Conservation (phyloP, 2,329 filamentous ascomycete species). For the Monosporascus ibericus region DNA sequence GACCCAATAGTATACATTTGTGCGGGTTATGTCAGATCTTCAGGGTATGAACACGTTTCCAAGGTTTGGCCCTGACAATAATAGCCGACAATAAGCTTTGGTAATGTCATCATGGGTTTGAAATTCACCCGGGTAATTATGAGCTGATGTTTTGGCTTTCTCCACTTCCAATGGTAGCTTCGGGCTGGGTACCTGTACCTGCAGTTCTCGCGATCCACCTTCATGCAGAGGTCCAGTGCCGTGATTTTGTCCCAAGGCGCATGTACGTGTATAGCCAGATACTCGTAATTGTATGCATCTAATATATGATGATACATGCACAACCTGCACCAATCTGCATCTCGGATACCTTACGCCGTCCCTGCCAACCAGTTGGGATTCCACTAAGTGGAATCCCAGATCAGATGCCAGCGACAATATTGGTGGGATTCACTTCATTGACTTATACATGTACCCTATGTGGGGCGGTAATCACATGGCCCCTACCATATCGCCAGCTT, state of each 20-base stretch:
- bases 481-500: too few relatives aligned
- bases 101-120: too few relatives aligned
- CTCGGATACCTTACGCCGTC: neutral
- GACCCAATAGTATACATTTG: too few relatives aligned
- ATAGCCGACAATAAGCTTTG: too few relatives aligned
- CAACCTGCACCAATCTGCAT: neutral
- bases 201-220: neutral
- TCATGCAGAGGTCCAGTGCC: neutral
- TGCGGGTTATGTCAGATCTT: too few relatives aligned
- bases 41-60: too few relatives aligned
- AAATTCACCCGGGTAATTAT: neutral
- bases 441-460: neutral
- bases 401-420: neutral
- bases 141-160: neutral
- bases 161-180: neutral
- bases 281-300: neutral
- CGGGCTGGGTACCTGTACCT: neutral
- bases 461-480: neutral
- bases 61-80: too few relatives aligned
- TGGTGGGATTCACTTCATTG: neutral
- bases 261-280: neutral
- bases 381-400: neutral
- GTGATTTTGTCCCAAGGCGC: neutral
- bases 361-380: neutral
- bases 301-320: neutral